These are phyloP conservation scores for Euphorbia pulcherrima DNA, from an alignment of 345 rosid genomes.

Conservation along the genomic window DNA sequence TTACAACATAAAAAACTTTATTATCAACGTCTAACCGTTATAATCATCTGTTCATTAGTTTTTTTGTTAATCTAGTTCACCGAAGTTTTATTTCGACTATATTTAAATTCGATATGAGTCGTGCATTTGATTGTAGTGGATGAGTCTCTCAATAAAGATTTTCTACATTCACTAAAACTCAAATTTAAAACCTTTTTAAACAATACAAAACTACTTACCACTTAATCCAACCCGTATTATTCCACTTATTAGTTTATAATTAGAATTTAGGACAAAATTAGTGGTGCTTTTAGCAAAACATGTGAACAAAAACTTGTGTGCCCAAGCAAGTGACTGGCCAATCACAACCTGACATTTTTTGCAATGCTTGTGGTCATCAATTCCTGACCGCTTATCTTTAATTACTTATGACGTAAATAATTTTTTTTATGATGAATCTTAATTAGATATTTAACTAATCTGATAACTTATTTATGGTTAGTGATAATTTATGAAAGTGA, in stretches of 20 bases:
- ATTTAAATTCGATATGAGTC: too few species aligned
- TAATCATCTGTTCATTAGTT: conserved; percentile 21
- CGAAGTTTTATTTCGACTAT: too few species aligned
- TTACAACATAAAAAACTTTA: conserved; percentile 3
- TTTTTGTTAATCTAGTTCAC: too few species aligned
- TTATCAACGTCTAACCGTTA: conserved; percentile 17
- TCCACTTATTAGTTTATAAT: too few species aligned
- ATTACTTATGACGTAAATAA: background rate
- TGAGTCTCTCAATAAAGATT: too few species aligned
- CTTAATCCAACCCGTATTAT: too few species aligned
- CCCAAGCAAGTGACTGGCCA: conserved; percentile 10
- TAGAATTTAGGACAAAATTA: conserved; percentile 15
- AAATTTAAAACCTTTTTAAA: too few species aligned
- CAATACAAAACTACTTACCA: too few species aligned
- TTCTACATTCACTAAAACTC: too few species aligned
- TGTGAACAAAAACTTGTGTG: conserved; percentile 8
- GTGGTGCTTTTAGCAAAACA: background rate
- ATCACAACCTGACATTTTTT: conserved; percentile 19
- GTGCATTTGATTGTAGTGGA: too few species aligned
- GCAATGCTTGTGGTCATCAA: conserved; percentile 13
- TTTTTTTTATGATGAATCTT: too few species aligned
- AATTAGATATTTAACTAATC: background rate
- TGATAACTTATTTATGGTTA: background rate
- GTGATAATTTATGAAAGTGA: too few species aligned
- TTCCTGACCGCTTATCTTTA: conserved; percentile 10